Percentiles rank a stretch among this genome's conserved stretches.
phyloP scores from a whole-genome alignment of 169 alveolate genomes.

The Plasmodium blacklocki region DNA sequence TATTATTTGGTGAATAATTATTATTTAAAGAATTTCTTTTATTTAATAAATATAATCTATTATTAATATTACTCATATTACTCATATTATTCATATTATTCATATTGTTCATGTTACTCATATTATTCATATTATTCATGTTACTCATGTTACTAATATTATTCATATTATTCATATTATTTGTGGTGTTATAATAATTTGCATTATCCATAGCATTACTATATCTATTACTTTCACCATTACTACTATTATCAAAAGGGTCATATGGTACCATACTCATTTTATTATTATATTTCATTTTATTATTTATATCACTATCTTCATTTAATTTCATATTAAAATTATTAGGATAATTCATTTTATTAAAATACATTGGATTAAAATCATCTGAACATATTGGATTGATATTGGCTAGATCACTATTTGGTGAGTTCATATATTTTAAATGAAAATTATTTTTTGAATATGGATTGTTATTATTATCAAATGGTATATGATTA shows the following conservation, averaged over 20 bases:
- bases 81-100: slow-evolving; percentile 8
- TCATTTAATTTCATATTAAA: slow-evolving; percentile 36
- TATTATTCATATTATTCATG: slow-evolving; percentile 4
- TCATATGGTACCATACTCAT: slow-evolving; percentile 37
- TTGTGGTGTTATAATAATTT: not conserved
- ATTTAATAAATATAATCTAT: slow-evolving; percentile 24
- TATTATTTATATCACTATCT: slow-evolving; percentile 29
- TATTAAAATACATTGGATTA: slow-evolving; percentile 16
- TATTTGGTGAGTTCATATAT: slow-evolving; percentile 36
- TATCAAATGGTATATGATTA: slow-evolving; percentile 11
- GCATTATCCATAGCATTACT: not conserved
- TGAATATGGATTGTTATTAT: slow-evolving; percentile 12
- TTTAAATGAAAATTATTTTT: slow-evolving; percentile 33
- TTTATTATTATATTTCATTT: slow-evolving; percentile 47
- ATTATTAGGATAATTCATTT: slow-evolving; percentile 43
- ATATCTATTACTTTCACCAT: not conserved
- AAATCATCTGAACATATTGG: slow-evolving; percentile 45
- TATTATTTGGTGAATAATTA: slow-evolving; percentile 9
- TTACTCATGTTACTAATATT: slow-evolving; percentile 18
- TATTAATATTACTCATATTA: slow-evolving; percentile 32
- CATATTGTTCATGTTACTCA: slow-evolving; percentile 39
- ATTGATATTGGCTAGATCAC: slow-evolving; percentile 19
- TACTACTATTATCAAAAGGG: slow-evolving; percentile 56
- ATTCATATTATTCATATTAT: slow-evolving; percentile 27
- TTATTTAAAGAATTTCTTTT: slow-evolving; percentile 55